phyloP scores from a whole-genome alignment of 352 stramenopile genomes.

The Phytophthora tentaculata region DNA sequence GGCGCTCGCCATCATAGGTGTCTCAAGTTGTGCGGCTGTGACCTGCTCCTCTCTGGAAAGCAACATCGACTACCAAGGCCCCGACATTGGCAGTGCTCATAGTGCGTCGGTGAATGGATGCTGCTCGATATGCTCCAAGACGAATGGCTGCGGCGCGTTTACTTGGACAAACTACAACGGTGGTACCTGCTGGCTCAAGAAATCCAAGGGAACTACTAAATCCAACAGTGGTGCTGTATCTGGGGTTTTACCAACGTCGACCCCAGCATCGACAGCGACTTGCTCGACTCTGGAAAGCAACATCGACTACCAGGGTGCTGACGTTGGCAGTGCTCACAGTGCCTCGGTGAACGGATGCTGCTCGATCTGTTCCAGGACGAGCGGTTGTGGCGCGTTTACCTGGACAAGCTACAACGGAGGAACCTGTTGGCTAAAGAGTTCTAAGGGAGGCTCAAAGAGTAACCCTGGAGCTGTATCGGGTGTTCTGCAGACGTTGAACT shows the following conservation, averaged over 20 bases:
- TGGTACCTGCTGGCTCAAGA: neutral
- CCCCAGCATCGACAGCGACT: neutral
- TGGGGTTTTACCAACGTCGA: neutral
- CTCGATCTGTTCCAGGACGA: constrained; percentile 8
- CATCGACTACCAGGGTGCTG: neutral
- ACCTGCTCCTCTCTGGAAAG: neutral
- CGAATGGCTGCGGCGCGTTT: neutral
- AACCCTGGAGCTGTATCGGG: neutral
- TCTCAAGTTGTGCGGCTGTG: neutral
- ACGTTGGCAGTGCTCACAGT: neutral
- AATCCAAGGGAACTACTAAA: neutral
- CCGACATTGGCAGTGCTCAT: neutral
- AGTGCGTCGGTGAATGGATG: neutral
- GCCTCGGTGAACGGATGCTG: neutral
- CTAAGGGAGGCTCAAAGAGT: neutral
- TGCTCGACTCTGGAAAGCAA: constrained; percentile 8
- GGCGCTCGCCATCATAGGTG: neutral
- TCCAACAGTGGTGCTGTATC: neutral
- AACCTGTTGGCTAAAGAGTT: too few species aligned
- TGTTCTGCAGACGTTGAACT: too few species aligned
- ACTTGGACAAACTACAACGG: neutral
- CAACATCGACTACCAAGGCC: neutral
- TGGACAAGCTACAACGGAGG: too few species aligned
- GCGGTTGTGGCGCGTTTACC: too few species aligned
- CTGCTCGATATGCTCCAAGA: constrained; percentile 1